Base-by-base conservation (phyloP, 1,139 yeast species). In the Pichia sp. region DNA sequence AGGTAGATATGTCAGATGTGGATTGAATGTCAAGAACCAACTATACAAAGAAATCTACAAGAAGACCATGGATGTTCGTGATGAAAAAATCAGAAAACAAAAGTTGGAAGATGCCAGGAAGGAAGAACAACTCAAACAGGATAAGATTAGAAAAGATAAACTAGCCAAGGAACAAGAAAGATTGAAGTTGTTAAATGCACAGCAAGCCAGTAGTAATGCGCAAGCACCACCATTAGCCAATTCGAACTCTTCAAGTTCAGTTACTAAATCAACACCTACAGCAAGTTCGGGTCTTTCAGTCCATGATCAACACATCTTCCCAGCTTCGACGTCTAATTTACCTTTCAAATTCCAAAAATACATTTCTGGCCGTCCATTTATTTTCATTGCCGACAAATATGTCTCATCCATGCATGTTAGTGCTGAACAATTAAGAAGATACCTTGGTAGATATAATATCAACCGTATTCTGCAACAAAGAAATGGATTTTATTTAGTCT, bases 401-500 rank as follows among this genome's bases (percentile, higher is more conserved):
- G 73, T 81, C 5, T 76, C 86, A 2, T 71, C 80, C 0, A 70
- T 71, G 42, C 69, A 71, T 47, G 72, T 81, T 1, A 69, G 76
- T 12, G 70, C 81, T 1, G 75, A 71, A 47, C 87, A 81, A 53
- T 63, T 84, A 41, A 78, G 81, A 56, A 70, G 74, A 31, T 67
- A 69, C 10, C 67, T 84, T 35, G 72, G 70, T 19, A 76, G 65
- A 48, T 84, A 85, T 57, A 79, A 76, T 47, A 84, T 90, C 83
- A 76, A 81, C 0, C 70, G 87, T 50, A 77, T 87, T 2, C 61
- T 85, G 42, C 73, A 79, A 4, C 91, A 85, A 54, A 67, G 69
- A 33, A 63, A 75, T 4, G 96, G 96, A 0, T 83, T 84, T 55
- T 89, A 77, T 59, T 71, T 88, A 38, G 81, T 86, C 1, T 89